phyloP scores from a whole-genome alignment of 2,329 filamentous ascomycete genomes.

The Dactylonectria macrodidyma region DNA sequence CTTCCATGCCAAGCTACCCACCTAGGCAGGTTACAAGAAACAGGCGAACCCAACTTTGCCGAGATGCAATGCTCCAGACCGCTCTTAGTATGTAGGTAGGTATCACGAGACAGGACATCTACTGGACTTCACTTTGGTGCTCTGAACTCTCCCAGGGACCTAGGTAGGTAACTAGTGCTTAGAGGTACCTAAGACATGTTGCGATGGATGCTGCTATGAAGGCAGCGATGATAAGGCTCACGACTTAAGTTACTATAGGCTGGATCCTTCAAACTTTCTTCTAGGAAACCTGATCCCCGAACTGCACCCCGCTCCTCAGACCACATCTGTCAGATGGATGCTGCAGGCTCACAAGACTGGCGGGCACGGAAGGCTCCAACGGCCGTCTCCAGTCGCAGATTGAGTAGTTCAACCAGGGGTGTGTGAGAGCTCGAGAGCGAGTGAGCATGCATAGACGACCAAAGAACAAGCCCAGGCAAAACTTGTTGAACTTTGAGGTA shows the following conservation, averaged over 20 bases:
- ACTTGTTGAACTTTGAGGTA: not conserved
- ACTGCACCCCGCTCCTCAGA: slow-evolving; percentile 18
- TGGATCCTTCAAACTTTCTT: not conserved
- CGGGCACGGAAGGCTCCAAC: slow-evolving; percentile 1
- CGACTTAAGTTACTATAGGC: not conserved
- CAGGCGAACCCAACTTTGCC: not conserved
- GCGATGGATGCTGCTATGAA: not conserved
- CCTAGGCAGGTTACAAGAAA: not conserved
- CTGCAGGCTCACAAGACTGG: slow-evolving; percentile 9
- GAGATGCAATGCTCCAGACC: slow-evolving; percentile 4
- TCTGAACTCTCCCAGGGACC: not conserved
- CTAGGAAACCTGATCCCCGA: slow-evolving; percentile 5
- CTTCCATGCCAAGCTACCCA: not conserved
- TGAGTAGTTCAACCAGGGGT: slow-evolving; percentile 24
- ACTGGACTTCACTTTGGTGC: not conserved
- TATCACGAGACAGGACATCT: not conserved
- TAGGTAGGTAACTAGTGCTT: not conserved
- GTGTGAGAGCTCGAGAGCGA: not conserved
- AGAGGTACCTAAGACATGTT: not conserved
- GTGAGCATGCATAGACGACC: slow-evolving; percentile 13
- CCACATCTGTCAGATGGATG: slow-evolving; percentile 12
- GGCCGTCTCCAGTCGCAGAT: slow-evolving; percentile 21
- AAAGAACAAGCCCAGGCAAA: not conserved
- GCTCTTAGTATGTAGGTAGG: not conserved
- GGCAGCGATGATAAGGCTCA: too few relatives aligned